Conservation (phyloP, 495 filamentous ascomycete species). For the Cercophora scortea region DNA sequence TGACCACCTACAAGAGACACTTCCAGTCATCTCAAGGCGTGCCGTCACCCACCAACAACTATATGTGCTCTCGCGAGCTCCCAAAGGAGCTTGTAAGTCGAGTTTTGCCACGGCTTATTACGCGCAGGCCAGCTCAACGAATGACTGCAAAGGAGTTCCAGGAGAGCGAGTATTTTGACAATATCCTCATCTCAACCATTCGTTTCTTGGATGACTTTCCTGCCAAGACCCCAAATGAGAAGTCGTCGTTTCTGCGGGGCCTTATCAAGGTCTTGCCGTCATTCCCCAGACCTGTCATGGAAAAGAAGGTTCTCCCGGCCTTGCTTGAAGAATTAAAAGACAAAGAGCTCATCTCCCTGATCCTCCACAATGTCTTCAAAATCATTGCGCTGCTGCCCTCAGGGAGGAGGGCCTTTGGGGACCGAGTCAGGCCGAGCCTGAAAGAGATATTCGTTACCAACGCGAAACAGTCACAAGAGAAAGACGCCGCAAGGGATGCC, state of each 20-base stretch:
- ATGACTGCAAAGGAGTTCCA: slow-evolving; percentile 90
- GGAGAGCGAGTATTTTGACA: slow-evolving; percentile 89
- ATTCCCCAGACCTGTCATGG: slow-evolving; percentile 86
- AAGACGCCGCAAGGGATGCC: slow-evolving; percentile 77
- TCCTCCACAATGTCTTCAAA: slow-evolving; percentile 85
- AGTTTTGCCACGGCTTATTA: slow-evolving; percentile 76
- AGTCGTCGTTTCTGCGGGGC: slow-evolving; percentile 83
- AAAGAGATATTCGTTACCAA: slow-evolving; percentile 69
- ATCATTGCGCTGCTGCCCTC: slow-evolving; percentile 71
- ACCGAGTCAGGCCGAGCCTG: slow-evolving; percentile 74
- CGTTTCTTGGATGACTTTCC: slow-evolving; percentile 88
- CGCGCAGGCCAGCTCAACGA: slow-evolving; percentile 74
- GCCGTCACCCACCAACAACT: slow-evolving; percentile 74
- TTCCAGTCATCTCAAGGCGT: slow-evolving; percentile 68
- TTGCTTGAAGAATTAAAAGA: slow-evolving; percentile 91
- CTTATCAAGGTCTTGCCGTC: slow-evolving; percentile 77
- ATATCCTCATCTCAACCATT: slow-evolving; percentile 89
- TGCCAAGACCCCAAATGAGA: slow-evolving; percentile 85
- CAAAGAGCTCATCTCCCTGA: slow-evolving; percentile 69
- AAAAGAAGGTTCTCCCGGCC: slow-evolving; percentile 85
- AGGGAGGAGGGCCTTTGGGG: slow-evolving; percentile 67
- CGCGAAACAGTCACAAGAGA: slow-evolving; percentile 50
- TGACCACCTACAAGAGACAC: slow-evolving; percentile 73
- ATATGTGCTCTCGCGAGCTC: slow-evolving; percentile 66
- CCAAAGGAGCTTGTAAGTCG: slow-evolving; percentile 68